A percentile compares a stretch with the other conserved stretches of the same genome.
These are phyloP conservation scores for Effrenium voratum DNA, from an alignment of 73 alveolate species.

Conservation along the genomic window DNA sequence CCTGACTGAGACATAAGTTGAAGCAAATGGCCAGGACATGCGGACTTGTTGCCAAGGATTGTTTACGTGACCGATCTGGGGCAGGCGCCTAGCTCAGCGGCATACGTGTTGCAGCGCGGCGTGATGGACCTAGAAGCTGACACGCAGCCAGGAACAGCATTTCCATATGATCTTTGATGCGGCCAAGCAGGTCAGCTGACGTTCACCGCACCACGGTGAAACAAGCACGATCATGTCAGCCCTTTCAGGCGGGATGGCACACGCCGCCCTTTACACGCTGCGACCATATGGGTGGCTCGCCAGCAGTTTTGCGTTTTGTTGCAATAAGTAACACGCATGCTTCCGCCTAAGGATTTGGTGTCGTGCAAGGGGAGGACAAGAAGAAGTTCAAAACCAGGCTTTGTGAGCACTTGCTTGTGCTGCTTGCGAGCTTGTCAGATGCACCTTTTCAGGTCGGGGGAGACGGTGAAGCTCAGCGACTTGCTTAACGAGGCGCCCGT, in stretches of 20 bases:
- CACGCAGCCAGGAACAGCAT: slow-evolving; percentile 99
- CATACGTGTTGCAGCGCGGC: too few relatives aligned
- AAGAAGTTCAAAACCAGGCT: slow-evolving; percentile 98
- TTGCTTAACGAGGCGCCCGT: slow-evolving; percentile 99
- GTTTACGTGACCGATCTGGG: slow-evolving; percentile 61
- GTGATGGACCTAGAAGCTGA: too few relatives aligned
- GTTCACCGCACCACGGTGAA: background rate
- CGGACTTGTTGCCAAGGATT: background rate
- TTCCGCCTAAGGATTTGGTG: slow-evolving; percentile 96
- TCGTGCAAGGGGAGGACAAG: slow-evolving; percentile 98
- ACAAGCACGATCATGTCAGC: background rate
- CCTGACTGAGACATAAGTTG: background rate
- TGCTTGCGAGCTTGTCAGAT: background rate
- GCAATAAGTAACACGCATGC: too few relatives aligned
- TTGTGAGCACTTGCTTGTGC: background rate
- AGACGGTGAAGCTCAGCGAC: slow-evolving; percentile 97
- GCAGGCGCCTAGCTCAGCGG: too few relatives aligned
- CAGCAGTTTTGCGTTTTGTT: background rate
- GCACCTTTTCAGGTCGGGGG: slow-evolving; percentile 96
- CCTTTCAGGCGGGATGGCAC: slow-evolving; percentile 88
- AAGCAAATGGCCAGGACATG: background rate
- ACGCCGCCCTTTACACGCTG: slow-evolving; percentile 95
- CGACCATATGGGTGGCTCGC: slow-evolving; percentile 98
- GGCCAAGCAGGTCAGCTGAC: slow-evolving; percentile 95
- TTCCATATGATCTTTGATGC: slow-evolving; percentile 98